These are phyloP conservation scores for Podila epigama DNA, from an alignment of 192 early-diverging fungal genomes.

Conservation along the genomic window DNA sequence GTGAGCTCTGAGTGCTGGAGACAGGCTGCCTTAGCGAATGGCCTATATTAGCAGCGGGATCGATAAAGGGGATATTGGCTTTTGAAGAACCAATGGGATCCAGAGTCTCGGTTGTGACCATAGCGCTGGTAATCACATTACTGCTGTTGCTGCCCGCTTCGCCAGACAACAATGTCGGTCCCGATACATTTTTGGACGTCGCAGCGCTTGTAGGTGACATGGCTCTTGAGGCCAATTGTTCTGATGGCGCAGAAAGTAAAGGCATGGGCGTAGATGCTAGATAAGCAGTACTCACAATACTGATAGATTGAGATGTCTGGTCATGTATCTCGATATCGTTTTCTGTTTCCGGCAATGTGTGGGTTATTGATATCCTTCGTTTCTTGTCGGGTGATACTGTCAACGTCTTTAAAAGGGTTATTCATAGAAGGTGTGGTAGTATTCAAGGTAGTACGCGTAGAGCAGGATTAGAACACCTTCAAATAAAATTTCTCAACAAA, in stretches of 20 bases:
- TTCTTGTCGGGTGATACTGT: too few species aligned
- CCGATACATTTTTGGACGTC: too few species aligned
- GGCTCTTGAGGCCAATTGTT: background rate
- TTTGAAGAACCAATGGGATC: conserved; percentile 4
- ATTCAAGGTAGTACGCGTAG: too few species aligned
- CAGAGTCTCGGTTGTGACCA: background rate
- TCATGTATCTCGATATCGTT: too few species aligned
- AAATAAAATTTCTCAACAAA: background rate
- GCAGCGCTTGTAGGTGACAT: too few species aligned
- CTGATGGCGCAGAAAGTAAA: background rate
- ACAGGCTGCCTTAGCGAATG: conserved; percentile 4
- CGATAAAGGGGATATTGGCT: conserved; percentile 24
- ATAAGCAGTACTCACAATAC: background rate
- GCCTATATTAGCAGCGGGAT: conserved; percentile 17
- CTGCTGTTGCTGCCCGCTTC: too few species aligned
- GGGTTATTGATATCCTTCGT: too few species aligned
- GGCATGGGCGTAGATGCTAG: background rate
- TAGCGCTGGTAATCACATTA: too few species aligned
- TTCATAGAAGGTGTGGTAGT: background rate
- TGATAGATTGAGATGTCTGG: background rate
- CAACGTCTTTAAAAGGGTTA: background rate
- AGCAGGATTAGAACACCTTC: background rate
- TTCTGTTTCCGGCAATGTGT: too few species aligned
- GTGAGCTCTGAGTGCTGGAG: background rate
- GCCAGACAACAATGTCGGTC: too few species aligned